These are phyloP conservation scores for Baorangia bicolor DNA, from an alignment of 768 basidiomycete genomes.

Conservation along the genomic window DNA sequence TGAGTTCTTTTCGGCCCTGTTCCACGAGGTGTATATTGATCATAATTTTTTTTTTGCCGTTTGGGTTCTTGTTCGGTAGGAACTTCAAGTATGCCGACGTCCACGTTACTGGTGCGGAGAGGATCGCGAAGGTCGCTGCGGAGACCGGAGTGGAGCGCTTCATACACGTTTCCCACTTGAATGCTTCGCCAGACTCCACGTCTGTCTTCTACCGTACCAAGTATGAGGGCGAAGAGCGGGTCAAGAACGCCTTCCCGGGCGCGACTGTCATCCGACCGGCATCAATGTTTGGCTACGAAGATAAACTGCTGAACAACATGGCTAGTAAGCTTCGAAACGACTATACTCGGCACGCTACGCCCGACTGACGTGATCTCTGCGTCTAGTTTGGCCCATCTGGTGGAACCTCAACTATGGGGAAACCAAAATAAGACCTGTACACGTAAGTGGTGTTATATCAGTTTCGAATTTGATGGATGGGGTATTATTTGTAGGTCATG, in stretches of 20 bases:
- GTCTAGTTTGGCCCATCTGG: conserved; percentile 78
- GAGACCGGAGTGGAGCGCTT: conserved; percentile 78
- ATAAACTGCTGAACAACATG: conserved; percentile 90
- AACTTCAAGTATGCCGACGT: conserved; percentile 86
- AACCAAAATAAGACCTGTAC: conserved; percentile 87
- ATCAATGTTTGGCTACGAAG: conserved; percentile 90
- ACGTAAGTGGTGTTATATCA: conserved; percentile 53
- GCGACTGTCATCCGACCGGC: conserved; percentile 90
- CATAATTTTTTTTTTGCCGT: background rate
- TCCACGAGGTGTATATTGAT: conserved; percentile 13
- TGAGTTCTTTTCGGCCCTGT: conserved; percentile 25
- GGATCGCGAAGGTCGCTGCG: conserved; percentile 82
- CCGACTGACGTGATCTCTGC: conserved; percentile 9
- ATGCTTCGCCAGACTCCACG: conserved; percentile 74
- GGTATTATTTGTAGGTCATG: conserved; percentile 56
- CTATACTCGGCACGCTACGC: conserved; percentile 4
- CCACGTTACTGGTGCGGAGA: conserved; percentile 77
- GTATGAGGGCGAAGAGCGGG: conserved; percentile 84
- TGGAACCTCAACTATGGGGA: conserved; percentile 90
- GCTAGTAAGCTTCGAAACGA: conserved; percentile 58
- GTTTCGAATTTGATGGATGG: conserved; percentile 14
- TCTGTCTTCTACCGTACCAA: conserved; percentile 89
- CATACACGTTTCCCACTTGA: conserved; percentile 93
- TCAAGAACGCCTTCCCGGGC: conserved; percentile 76
- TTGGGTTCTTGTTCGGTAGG: conserved; percentile 42